These are phyloP conservation scores for Penicillium riverlandense DNA, from an alignment of 495 filamentous ascomycete genomes.

Conservation along the genomic window DNA sequence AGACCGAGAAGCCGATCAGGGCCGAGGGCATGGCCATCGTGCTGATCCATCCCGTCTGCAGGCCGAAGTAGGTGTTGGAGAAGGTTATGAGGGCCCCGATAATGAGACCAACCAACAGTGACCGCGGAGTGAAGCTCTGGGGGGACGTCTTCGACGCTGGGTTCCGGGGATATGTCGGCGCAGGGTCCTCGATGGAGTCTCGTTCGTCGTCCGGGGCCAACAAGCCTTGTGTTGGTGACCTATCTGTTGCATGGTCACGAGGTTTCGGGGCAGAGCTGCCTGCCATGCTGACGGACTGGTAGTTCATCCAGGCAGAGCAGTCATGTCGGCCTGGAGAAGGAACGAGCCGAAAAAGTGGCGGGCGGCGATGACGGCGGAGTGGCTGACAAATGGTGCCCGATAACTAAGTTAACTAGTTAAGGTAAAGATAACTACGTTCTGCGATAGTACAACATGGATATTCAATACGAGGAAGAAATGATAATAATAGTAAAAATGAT, in stretches of 20 bases:
- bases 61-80: constrained; percentile 95
- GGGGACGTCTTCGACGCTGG: constrained; percentile 18
- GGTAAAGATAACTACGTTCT: too few relatives aligned
- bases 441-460: too few relatives aligned
- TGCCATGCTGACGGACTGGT: constrained; percentile 31
- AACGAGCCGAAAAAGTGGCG: too few relatives aligned
- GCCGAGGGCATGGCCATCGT: constrained; percentile 90
- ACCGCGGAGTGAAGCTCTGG: constrained; percentile 71
- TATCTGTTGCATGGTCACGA: background rate
- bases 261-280: constrained; percentile 14
- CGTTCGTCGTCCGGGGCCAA: background rate
- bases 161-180: background rate
- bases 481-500: too few relatives aligned
- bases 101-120: constrained; percentile 67
- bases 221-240: constrained; percentile 2
- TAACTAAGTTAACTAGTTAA: too few relatives aligned
- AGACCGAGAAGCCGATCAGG: constrained; percentile 93
- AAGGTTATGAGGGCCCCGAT: constrained; percentile 90
- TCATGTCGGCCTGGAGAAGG: too few relatives aligned
- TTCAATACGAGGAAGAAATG: too few relatives aligned
- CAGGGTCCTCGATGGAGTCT: constrained; percentile 1
- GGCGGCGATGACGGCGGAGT: too few relatives aligned
- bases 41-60: constrained; percentile 91
- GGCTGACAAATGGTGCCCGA: too few relatives aligned
- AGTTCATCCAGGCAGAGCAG: constrained; percentile 21